Base-by-base conservation (phyloP, 2,329 filamentous ascomycete species). In the Thermothelomyces thermophilus region DNA sequence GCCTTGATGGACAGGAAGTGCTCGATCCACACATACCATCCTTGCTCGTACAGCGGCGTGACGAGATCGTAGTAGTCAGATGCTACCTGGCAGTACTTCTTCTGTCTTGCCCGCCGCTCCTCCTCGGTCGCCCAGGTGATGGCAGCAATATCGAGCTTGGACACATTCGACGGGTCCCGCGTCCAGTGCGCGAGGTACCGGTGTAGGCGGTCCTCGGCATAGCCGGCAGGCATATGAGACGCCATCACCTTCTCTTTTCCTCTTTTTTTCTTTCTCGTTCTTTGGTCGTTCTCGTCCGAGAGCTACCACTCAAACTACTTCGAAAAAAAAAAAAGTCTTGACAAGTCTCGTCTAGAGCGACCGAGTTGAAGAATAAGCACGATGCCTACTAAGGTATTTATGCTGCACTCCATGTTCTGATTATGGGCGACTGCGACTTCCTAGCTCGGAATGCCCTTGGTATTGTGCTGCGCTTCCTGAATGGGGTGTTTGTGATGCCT, bases 11-110 rank as follows among this genome's bases (percentile, higher is more conserved):
- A 26, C 9, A 26, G 24, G 9, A 26, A 26, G 24, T 9, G 9
- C 5, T 5, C 5, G 5, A 26, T 5, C 9, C 3, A 10, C 13
- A 52, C 52, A 26, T 33, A 54, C 53, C 54, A 89, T 58, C 84
- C 85, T 61, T 87, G 83, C 71, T 89, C 85, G 70, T 87, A 87
- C 54, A 86, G 70, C 60, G 86, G 83, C 51, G 83, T 86, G 22
- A 82, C 83, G 46, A 87, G 75, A 67, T 87, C 85, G 72, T 87
- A 87, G 73, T 87, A 87, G 45, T 57, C 51, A 2, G 41, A 40
- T 13, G 26, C 53, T n/a, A 57, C 45, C 36, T 50, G 19, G 41
- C 34, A 34, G 31, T 46, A 52, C 24, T 57, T 50, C 30, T 47
- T 52, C 30, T 52, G 41, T 9, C 55, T 43, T 24, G 35, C 46